Evolutionary conservation across 2,329 filamentous ascomycete species (phyloP).

Genomic region (Exophiala viscosa): DNA sequence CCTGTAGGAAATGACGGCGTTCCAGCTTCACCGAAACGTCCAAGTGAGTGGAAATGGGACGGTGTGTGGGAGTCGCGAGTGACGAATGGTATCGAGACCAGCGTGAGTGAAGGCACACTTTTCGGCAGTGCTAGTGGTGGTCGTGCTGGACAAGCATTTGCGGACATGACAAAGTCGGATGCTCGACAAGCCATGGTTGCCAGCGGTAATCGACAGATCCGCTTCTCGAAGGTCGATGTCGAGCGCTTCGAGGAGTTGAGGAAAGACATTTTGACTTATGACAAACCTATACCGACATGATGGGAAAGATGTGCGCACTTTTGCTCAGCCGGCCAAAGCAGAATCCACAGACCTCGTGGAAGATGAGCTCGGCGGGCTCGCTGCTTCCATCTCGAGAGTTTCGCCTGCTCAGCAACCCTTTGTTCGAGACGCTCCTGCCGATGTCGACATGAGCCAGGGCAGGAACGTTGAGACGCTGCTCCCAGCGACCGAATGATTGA

Average conservation of each 20-base stretch:
- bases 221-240: slow-evolving; percentile 63
- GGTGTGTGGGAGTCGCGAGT: slow-evolving; percentile 93
- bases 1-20: slow-evolving; percentile 7
- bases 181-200: slow-evolving; percentile 11
- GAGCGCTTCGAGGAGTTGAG: slow-evolving; percentile 54
- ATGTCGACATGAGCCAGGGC: slow-evolving; percentile 36
- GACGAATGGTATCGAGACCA: slow-evolving; percentile 70
- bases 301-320: slow-evolving; percentile 44
- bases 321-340: neutral
- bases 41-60: slow-evolving; percentile 95
- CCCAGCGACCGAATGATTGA: neutral
- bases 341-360: too few species aligned
- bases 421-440: slow-evolving; percentile 33
- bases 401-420: neutral
- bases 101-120: slow-evolving; percentile 72
- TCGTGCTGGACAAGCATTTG: slow-evolving; percentile 49
- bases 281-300: slow-evolving; percentile 44
- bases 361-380: too few species aligned
- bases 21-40: slow-evolving; percentile 41
- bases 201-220: slow-evolving; percentile 48
- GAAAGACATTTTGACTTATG: slow-evolving; percentile 7
- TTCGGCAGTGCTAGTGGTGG: slow-evolving; percentile 72
- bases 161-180: slow-evolving; percentile 8
- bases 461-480: slow-evolving; percentile 12
- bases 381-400: neutral